Percentiles rank a stretch among this genome's conserved stretches.
Conservation (phyloP, 2,329 filamentous ascomycete genomes). For the Cercospora canescens region DNA sequence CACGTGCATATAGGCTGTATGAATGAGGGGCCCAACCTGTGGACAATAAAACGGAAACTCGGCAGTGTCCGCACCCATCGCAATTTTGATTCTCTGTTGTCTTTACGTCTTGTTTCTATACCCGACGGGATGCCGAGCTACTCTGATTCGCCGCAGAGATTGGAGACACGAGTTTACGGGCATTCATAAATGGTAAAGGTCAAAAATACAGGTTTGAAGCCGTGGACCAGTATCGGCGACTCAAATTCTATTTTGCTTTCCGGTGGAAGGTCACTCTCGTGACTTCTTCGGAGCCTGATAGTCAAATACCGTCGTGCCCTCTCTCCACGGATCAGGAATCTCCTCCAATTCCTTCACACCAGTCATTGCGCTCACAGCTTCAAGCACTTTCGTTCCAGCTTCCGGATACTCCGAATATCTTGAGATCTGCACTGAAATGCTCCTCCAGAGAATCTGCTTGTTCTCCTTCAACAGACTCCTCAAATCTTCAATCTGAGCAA, state of each 20-base stretch:
- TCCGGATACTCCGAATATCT: conserved; percentile 14
- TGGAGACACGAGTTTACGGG: too few relatives aligned
- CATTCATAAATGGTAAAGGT: too few relatives aligned
- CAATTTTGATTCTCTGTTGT: too few relatives aligned
- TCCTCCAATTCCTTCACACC: conserved; percentile 12
- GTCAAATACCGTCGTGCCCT: conserved; percentile 17
- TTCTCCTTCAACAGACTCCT: conserved; percentile 2
- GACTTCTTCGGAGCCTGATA: not conserved
- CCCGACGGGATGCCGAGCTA: too few relatives aligned
- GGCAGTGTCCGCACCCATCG: too few relatives aligned
- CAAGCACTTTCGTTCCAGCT: conserved; percentile 10
- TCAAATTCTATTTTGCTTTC: too few relatives aligned
- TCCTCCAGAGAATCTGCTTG: conserved; percentile 11
- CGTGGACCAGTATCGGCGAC: too few relatives aligned
- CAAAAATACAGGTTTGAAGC: too few relatives aligned
- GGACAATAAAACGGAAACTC: too few relatives aligned
- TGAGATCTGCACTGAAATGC: conserved; percentile 19
- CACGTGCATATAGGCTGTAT: not conserved
- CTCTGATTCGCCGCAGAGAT: too few relatives aligned
- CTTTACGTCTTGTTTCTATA: too few relatives aligned
- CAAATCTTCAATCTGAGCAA: conserved; percentile 16
- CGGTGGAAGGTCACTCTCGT: too few relatives aligned
- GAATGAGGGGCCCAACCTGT: not conserved
- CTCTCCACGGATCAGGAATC: conserved; percentile 16
- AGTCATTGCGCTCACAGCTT: conserved; percentile 14